Percentiles rank a stretch among this genome's conserved stretches.
Evolutionary conservation across 2,329 filamentous ascomycete genomes (phyloP).

Genomic region (Drechslera avenae): DNA sequence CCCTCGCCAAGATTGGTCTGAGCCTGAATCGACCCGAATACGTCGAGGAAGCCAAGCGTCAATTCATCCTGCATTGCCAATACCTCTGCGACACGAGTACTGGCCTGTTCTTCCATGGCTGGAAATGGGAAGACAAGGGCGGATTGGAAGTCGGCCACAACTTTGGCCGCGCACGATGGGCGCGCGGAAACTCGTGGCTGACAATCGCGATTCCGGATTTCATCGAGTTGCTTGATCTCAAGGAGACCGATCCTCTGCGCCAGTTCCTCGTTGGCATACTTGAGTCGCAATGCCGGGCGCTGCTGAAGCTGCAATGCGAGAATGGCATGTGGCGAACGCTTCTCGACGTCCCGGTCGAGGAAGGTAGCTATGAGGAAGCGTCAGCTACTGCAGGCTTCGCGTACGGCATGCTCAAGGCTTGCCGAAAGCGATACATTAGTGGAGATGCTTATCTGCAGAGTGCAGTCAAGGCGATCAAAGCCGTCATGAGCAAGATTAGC

Average conservation of each 20-base stretch:
- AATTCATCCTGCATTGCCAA: conserved; percentile 78
- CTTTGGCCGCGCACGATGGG: conserved; percentile 62
- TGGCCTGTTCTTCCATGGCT: conserved; percentile 81
- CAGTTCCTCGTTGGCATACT: conserved; percentile 66
- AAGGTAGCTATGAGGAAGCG: conserved; percentile 76
- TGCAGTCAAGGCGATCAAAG: conserved; percentile 69
- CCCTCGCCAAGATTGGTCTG: conserved; percentile 77
- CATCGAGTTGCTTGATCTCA: conserved; percentile 71
- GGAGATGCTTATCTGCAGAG: conserved; percentile 64
- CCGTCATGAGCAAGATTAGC: conserved; percentile 69
- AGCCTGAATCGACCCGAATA: conserved; percentile 73
- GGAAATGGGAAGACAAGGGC: conserved; percentile 70
- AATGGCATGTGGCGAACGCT: conserved; percentile 77
- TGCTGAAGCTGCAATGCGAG: conserved; percentile 63
- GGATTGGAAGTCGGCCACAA: conserved; percentile 60
- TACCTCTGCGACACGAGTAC: conserved; percentile 75
- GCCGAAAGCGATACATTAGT: conserved; percentile 69
- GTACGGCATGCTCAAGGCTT: conserved; percentile 76
- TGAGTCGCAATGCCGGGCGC: conserved; percentile 69
- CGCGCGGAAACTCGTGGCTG: conserved; percentile 72
- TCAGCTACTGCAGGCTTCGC: conserved; percentile 82
- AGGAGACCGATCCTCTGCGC: conserved; percentile 64
- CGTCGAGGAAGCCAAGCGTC: conserved; percentile 75
- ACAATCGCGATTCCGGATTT: conserved; percentile 86
- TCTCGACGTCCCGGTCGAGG: conserved; percentile 67